These are phyloP conservation scores for Fusarium sp. DNA, from an alignment of 2,329 filamentous ascomycete genomes.

Conservation along the genomic window DNA sequence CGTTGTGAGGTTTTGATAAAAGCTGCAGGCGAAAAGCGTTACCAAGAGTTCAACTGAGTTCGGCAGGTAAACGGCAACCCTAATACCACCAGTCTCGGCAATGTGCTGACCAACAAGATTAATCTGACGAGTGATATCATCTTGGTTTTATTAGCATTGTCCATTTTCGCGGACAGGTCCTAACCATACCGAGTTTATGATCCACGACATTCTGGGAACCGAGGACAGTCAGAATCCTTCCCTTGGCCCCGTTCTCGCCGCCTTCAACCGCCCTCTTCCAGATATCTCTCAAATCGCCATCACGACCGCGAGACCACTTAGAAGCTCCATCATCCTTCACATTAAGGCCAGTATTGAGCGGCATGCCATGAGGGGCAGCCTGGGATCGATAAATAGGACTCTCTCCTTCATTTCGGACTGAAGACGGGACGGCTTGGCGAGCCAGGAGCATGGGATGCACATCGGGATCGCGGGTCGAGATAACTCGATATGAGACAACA, in stretches of 20 bases:
- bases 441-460: conserved; percentile 90
- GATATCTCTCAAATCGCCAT: conserved; percentile 90
- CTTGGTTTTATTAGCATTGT: conserved; percentile 44
- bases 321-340: conserved; percentile 82
- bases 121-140: conserved; percentile 83
- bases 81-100: conserved; percentile 73
- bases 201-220: conserved; percentile 79
- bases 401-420: conserved; percentile 83
- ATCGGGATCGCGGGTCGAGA: conserved; percentile 81
- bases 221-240: conserved; percentile 79
- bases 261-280: conserved; percentile 78
- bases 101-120: conserved; percentile 83
- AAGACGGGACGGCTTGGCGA: conserved; percentile 79
- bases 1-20: conserved; percentile 81
- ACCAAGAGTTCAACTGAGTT: conserved; percentile 91
- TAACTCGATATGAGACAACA: conserved; percentile 74
- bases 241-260: conserved; percentile 71
- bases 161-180: not conserved
- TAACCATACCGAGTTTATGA: conserved; percentile 65
- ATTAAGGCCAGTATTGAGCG: conserved; percentile 77
- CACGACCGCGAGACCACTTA: conserved; percentile 82
- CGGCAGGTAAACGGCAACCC: conserved; percentile 88
- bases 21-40: conserved; percentile 85
- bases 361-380: conserved; percentile 84
- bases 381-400: conserved; percentile 87